Evolutionary conservation across 2,329 filamentous ascomycete species (phyloP), one percentile per base, ranked within the genome.

Genomic region (Plenodomus biglobosus): DNA sequence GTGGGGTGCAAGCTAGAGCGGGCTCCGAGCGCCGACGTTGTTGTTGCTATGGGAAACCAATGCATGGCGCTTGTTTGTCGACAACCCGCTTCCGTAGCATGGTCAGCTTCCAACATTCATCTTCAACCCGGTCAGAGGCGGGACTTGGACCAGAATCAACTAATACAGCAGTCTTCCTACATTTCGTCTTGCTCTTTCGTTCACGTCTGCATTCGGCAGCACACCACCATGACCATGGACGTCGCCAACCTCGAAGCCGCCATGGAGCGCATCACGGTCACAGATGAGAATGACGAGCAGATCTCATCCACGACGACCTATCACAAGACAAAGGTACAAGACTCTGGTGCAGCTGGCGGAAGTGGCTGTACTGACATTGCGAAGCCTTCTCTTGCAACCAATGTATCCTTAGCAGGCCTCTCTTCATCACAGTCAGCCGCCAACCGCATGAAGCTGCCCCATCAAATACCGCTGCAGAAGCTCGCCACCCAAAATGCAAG

Each of bases 221-320:
- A 24, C 44, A 42, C 42, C 40, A 43, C 53, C 46, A 49, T 50
- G 54, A 50, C 45, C 37, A 82, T 92, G 88, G 84, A 92, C 56
- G 83, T 88, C 50, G 84, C 88, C 61, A 85, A 84, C 42, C 80
- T 97, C 39, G 92, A 96, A 76, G 80, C 88, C 74, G 88, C 89
- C 64, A 90, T 97, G 68, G 91, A 96, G 84, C 86, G 86, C 73
- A 83, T 96, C 76, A 87, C 88, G 17, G 89, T 96, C 54, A 87
- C 88, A 62, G 92, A 96, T 68, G 92, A 96, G 74, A 95, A 92
- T 68, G 86, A 76, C 47, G 74, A 76, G 47, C 68, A 90, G 50
- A 74, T 77, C 24, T 75, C 75, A 45, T 79, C 83, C 55, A 77
- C 75, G 53, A 74, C 75, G 47, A 79, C 79, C 11, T 85, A 88